A percentile compares a stretch with the other conserved stretches of the same genome.
Conservation (phyloP, 2,329 filamentous ascomycete species). For the Cercospora zeina region DNA sequence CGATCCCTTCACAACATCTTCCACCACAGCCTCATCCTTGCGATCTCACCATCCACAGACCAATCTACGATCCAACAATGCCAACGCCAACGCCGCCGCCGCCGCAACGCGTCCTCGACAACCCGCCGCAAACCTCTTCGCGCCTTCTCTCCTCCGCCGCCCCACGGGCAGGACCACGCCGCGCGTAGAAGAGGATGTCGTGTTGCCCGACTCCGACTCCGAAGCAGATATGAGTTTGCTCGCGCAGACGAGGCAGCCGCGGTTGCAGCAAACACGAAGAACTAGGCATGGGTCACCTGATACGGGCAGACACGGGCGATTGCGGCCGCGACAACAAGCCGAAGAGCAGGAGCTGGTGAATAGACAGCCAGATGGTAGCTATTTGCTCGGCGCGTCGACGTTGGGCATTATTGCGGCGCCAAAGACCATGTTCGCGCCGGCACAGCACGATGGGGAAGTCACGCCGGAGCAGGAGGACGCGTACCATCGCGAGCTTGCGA, state of each 20-base stretch:
- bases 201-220: constrained; percentile 35
- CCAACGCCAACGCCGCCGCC: constrained; percentile 21
- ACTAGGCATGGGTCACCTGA: constrained; percentile 28
- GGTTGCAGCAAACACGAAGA: constrained; percentile 19
- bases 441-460: constrained; percentile 17
- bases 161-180: constrained; percentile 32
- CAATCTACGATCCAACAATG: constrained; percentile 30
- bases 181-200: constrained; percentile 31
- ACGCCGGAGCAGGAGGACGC: constrained; percentile 25
- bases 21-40: constrained; percentile 24
- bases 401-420: constrained; percentile 10
- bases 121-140: constrained; percentile 31
- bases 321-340: constrained; percentile 20
- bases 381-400: constrained; percentile 28
- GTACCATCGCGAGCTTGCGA: constrained; percentile 30
- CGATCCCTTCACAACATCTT: constrained; percentile 34
- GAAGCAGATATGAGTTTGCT: constrained; percentile 26
- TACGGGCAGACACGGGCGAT: constrained; percentile 16
- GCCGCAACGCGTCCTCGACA: constrained; percentile 33
- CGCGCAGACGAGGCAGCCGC: constrained; percentile 5
- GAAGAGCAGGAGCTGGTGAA: constrained; percentile 36
- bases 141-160: constrained; percentile 31
- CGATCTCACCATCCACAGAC: constrained; percentile 30
- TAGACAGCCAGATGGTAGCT: constrained; percentile 33
- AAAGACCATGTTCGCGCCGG: constrained; percentile 17